Conservation (phyloP, 2,329 filamentous ascomycete species). For the Fusarium sp. region DNA sequence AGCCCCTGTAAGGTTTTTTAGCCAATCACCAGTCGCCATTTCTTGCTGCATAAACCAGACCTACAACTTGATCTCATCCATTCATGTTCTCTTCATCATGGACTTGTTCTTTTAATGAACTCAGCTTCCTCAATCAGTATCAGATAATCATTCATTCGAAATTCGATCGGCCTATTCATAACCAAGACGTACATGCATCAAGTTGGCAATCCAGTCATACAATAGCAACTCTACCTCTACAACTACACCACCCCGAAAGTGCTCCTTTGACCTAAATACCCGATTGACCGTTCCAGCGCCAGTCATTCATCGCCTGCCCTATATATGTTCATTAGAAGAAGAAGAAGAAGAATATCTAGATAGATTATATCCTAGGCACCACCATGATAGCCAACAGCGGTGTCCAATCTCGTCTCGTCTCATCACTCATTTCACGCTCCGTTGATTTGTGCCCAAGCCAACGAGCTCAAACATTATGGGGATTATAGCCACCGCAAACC, state of each 20-base stretch:
- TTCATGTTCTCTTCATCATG: background rate
- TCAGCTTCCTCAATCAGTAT: background rate
- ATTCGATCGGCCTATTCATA: background rate
- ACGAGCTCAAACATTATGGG: slow-evolving; percentile 78
- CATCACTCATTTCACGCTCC: slow-evolving; percentile 36
- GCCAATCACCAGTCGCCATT: slow-evolving; percentile 24
- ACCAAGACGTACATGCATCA: background rate
- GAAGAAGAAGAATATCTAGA: slow-evolving; percentile 23
- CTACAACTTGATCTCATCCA: background rate
- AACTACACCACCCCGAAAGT: slow-evolving; percentile 11
- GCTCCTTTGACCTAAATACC: slow-evolving; percentile 7
- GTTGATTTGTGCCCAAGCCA: slow-evolving; percentile 60
- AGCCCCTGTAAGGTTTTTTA: slow-evolving; percentile 20
- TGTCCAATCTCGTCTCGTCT: slow-evolving; percentile 25
- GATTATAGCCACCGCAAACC: slow-evolving; percentile 81
- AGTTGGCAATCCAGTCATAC: background rate
- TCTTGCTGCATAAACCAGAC: background rate
- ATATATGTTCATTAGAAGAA: slow-evolving; percentile 37
- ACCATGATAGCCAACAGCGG: slow-evolving; percentile 7
- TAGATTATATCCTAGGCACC: slow-evolving; percentile 29
- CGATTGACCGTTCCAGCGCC: slow-evolving; percentile 34
- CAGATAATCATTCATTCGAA: background rate
- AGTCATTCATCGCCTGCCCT: slow-evolving; percentile 29
- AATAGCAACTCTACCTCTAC: slow-evolving; percentile 22
- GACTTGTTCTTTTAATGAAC: background rate